Evolutionary conservation across 1,284 basidiomycete species (phyloP).

Genomic region (Chondrostereum purpureum): DNA sequence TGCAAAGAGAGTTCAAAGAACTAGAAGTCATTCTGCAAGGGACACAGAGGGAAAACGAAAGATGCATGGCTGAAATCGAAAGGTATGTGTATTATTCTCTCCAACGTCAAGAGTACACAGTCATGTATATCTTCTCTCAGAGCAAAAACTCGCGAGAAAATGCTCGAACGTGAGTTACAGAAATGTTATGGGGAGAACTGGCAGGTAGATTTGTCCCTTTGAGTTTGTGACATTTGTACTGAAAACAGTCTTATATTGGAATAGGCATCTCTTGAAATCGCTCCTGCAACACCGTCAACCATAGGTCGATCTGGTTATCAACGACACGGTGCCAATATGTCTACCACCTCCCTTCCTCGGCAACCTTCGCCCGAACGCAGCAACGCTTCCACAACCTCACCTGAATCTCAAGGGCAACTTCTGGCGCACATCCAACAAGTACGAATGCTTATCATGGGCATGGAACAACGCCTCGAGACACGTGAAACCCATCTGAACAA

Average conservation of each 20-base stretch:
- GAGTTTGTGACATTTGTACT: too few species aligned
- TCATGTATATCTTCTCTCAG: conserved; percentile 21
- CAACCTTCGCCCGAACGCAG: conserved; percentile 16
- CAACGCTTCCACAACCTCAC: conserved; percentile 13
- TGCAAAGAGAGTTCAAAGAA: conserved; percentile 65
- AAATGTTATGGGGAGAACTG: conserved; percentile 68
- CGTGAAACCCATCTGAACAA: conserved; percentile 59
- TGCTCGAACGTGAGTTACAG: conserved; percentile 62
- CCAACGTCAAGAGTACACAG: background rate
- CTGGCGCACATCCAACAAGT: conserved; percentile 65
- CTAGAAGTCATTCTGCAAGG: conserved; percentile 67
- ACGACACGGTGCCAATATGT: conserved; percentile 5
- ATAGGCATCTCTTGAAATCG: conserved; percentile 51
- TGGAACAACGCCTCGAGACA: conserved; percentile 65
- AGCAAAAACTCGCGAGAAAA: conserved; percentile 57
- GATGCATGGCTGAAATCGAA: conserved; percentile 70
- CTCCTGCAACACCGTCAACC: conserved; percentile 22
- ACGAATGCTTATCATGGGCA: conserved; percentile 62
- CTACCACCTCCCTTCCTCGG: conserved; percentile 12
- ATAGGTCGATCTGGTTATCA: conserved; percentile 7
- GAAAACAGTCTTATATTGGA: conserved; percentile 32
- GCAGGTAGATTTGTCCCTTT: conserved; percentile 53
- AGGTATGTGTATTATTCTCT: conserved; percentile 31
- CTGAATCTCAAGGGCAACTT: conserved; percentile 26
- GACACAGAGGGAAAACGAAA: conserved; percentile 72